phyloP scores from a whole-genome alignment of 768 basidiomycete species.

The Rhizopogon roseolus region DNA sequence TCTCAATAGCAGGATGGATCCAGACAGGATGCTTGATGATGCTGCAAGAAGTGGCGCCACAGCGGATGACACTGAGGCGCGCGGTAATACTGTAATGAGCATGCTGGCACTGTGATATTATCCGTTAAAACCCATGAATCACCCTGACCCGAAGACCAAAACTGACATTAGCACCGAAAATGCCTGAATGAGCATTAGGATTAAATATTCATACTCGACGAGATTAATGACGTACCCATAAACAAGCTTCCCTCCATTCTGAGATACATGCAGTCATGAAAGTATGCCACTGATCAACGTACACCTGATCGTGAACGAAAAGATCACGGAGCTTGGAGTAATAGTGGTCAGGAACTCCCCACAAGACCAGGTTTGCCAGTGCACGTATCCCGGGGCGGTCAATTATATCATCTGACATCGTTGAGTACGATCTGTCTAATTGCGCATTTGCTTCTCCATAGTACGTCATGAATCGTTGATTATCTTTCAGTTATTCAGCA shows the following conservation, averaged over 20 bases:
- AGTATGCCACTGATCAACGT: conserved; percentile 41
- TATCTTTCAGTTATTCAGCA: conserved; percentile 25
- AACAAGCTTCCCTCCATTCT: conserved; percentile 40
- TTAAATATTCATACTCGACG: neutral
- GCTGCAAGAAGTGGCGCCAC: conserved; percentile 2
- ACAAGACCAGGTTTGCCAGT: conserved; percentile 32
- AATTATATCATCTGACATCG: conserved; percentile 33
- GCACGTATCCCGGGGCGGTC: conserved; percentile 26
- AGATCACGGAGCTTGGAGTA: conserved; percentile 35
- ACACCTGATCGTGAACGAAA: conserved; percentile 47
- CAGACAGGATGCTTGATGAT: conserved; percentile 4
- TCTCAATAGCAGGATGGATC: conserved; percentile 2
- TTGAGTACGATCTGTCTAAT: conserved; percentile 40
- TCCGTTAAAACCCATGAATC: conserved; percentile 20
- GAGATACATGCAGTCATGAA: conserved; percentile 34
- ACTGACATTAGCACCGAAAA: conserved; percentile 11
- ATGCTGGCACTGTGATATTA: conserved; percentile 31
- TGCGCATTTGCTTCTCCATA: conserved; percentile 48
- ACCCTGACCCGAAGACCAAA: conserved; percentile 12
- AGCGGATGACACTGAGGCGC: conserved; percentile 1
- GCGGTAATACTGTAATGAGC: conserved; percentile 21
- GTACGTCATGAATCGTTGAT: conserved; percentile 43
- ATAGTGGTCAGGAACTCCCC: conserved; percentile 36
- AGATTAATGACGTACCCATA: conserved; percentile 25
- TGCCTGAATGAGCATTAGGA: conserved; percentile 2